phyloP scores from a whole-genome alignment of 2,329 filamentous ascomycete genomes.

The Beauveria rudraprayagi region DNA sequence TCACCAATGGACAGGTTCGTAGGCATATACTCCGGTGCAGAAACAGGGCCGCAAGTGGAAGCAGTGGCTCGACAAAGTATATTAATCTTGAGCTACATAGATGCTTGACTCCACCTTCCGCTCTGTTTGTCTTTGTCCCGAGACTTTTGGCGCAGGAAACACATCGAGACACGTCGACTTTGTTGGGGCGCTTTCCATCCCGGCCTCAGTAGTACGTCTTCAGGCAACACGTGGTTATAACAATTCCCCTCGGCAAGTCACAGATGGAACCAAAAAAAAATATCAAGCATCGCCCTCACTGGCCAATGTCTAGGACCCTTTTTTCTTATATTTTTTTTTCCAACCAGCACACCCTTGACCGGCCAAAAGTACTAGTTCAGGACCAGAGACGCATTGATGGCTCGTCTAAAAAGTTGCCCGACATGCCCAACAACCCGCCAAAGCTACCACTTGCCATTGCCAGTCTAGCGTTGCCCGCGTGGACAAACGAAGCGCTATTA shows the following conservation, averaged over 20 bases:
- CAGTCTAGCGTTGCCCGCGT: background rate
- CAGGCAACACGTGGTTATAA: background rate
- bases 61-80: background rate
- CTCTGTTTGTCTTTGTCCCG: too few relatives aligned
- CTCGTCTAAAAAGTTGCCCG: background rate
- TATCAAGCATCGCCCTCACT: background rate
- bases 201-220: background rate
- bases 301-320: background rate
- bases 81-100: too few relatives aligned
- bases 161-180: background rate
- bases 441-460: background rate
- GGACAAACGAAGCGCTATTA: constrained; percentile 1
- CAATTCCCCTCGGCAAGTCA: background rate
- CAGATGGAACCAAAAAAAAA: background rate
- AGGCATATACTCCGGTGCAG: background rate
- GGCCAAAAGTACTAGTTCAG: background rate
- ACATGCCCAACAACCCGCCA: background rate
- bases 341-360: background rate
- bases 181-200: too few relatives aligned
- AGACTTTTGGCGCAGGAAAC: too few relatives aligned
- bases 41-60: background rate
- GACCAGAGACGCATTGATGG: background rate
- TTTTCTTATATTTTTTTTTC: too few relatives aligned
- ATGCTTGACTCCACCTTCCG: too few relatives aligned
- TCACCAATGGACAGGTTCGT: background rate